Conservation (phyloP, 768 basidiomycete species). For the Termitomyces sp. region DNA sequence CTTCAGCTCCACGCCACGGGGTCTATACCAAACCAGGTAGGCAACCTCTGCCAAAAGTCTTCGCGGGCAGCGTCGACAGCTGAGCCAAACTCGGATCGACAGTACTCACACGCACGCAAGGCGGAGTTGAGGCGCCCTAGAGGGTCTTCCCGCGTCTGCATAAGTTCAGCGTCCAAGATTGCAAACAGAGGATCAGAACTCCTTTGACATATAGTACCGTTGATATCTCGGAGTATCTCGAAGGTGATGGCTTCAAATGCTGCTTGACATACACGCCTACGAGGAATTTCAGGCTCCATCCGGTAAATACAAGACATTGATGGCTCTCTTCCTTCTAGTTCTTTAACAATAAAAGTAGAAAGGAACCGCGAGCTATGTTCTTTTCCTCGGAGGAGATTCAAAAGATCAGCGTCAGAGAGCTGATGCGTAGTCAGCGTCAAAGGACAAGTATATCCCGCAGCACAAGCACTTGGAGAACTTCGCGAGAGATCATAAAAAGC, state of each 20-base stretch:
- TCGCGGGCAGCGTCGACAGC: constrained; percentile 55
- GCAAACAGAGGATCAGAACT: constrained; percentile 69
- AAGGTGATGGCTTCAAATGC: constrained; percentile 74
- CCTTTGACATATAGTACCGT: constrained; percentile 60
- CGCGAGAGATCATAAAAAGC: constrained; percentile 82
- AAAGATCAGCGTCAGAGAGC: constrained; percentile 50
- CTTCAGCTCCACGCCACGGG: constrained; percentile 21
- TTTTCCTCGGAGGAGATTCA: constrained; percentile 59
- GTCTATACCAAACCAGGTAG: constrained; percentile 61
- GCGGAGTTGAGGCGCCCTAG: constrained; percentile 35
- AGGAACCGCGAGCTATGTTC: constrained; percentile 71
- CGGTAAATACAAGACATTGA: constrained; percentile 44
- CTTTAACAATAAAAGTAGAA: constrained; percentile 71
- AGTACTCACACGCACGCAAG: constrained; percentile 61
- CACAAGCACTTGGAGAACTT: constrained; percentile 55
- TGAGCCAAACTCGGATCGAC: constrained; percentile 56
- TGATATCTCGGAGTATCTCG: constrained; percentile 69
- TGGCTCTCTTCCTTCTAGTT: constrained; percentile 61
- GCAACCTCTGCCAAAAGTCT: constrained; percentile 62
- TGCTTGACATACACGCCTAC: constrained; percentile 56
- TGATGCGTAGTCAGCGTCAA: constrained; percentile 29
- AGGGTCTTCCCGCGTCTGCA: constrained; percentile 55
- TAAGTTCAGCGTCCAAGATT: constrained; percentile 59
- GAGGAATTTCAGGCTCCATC: constrained; percentile 38
- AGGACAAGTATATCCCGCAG: constrained; percentile 41